phyloP scores from a whole-genome alignment of 2,329 filamentous ascomycete species.

The Arachnopeziza araneosa region DNA sequence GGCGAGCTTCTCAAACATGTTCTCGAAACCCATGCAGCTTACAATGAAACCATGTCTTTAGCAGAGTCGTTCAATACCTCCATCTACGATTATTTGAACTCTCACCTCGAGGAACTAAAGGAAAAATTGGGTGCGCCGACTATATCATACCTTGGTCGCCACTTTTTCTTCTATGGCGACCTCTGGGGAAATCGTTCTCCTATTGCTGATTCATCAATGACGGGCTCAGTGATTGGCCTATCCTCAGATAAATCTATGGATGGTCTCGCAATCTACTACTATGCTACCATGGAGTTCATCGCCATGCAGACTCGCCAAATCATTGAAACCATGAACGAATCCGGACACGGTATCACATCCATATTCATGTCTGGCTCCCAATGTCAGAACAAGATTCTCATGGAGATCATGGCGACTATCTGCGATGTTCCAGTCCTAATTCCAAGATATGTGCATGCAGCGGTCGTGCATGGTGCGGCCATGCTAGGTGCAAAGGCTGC shows the following conservation, averaged over 20 bases:
- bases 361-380: constrained; percentile 99
- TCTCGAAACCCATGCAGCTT: constrained; percentile 89
- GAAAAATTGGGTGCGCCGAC: constrained; percentile 65
- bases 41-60: constrained; percentile 70
- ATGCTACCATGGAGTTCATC: constrained; percentile 96
- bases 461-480: constrained; percentile 94
- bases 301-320: constrained; percentile 96
- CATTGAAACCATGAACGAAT: constrained; percentile 84
- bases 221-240: constrained; percentile 80
- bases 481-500: constrained; percentile 99
- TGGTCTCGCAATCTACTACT: constrained; percentile 86
- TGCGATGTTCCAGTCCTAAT: constrained; percentile 92
- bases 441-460: constrained; percentile 87
- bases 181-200: constrained; percentile 95
- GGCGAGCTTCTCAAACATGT: constrained; percentile 92
- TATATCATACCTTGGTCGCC: constrained; percentile 79
- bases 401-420: constrained; percentile 83
- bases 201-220: constrained; percentile 89
- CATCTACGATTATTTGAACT: constrained; percentile 93
- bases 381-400: constrained; percentile 91
- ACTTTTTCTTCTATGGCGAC: constrained; percentile 98
- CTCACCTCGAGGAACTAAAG: constrained; percentile 72
- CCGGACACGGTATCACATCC: constrained; percentile 80
- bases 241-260: constrained; percentile 83
- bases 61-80: constrained; percentile 79